Evolutionary conservation across 2,329 filamentous ascomycete species (phyloP), one percentile per base, ranked within the genome.

Genomic region (Kalmusia sp.): DNA sequence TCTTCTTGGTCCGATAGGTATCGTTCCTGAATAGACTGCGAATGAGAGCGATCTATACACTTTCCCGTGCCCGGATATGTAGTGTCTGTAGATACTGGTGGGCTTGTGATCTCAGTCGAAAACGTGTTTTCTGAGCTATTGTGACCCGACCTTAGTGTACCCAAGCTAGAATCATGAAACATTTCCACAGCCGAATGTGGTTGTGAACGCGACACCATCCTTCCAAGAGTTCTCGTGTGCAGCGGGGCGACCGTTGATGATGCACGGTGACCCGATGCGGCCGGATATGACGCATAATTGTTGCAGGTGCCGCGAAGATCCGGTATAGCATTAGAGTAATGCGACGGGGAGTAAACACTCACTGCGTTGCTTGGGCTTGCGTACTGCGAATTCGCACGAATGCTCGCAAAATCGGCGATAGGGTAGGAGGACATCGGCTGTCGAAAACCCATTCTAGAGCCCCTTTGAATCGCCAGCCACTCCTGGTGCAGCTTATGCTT

Each of bases 381-480:
- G n/a, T 17, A 38, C 2, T 38, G 35, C 3, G 35, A 38, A 3
- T 9, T 12, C 11, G 19, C 12, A n/a, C 17, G 35, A 6, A 14
- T 24, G 25, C 22, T 27, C 19, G 15, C 11, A 14, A 22, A 17
- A 9, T 14, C 28, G n/a, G n/a, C n/a, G n/a, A n/a, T 25, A 4
- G 21, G 6, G 15, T 3, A 17, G 31, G 14, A n/a, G 31, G 14
- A 21, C 17, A 34, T 15, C 31, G n/a, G n/a, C 21, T 14, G 22
- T 19, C 14, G 24, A 4, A 3, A 22, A 3, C n/a, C 24, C 17
- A 15, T 49, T 9, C 19, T 4, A 8, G 2, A 15, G 22, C 53
- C 49, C 14, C 8, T 12, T 15, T 49, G 44, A 8, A 17, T 54
- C 7, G 47, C 33, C 25, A 21, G 30, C 51, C 45, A 56, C 11